Evolutionary conservation across 495 filamentous ascomycete genomes (phyloP).

Genomic region (Cenococcum geophilum): DNA sequence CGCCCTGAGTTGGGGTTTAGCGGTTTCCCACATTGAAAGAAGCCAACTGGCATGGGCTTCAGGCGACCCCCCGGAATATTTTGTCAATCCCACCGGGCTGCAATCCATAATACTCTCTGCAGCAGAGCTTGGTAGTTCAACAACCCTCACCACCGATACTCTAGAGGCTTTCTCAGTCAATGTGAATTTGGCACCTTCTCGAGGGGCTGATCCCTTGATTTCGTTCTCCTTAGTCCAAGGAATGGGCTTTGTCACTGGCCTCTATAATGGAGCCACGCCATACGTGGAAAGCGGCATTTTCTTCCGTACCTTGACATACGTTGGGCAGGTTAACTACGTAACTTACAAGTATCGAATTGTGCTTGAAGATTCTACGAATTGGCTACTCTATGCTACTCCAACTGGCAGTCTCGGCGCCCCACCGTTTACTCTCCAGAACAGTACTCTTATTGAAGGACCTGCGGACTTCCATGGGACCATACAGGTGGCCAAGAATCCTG

Average conservation of each 20-base stretch:
- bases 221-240: slow-evolving; percentile 84
- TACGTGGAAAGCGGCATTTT: slow-evolving; percentile 66
- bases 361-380: slow-evolving; percentile 65
- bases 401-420: slow-evolving; percentile 44
- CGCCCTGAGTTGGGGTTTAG: slow-evolving; percentile 66
- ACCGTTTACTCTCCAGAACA: slow-evolving; percentile 45
- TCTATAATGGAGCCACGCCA: slow-evolving; percentile 67
- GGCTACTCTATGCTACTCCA: slow-evolving; percentile 75
- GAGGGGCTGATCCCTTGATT: slow-evolving; percentile 50
- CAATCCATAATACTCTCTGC: slow-evolving; percentile 77
- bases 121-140: slow-evolving; percentile 55
- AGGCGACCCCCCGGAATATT: slow-evolving; percentile 59
- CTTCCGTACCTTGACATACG: slow-evolving; percentile 61
- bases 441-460: slow-evolving; percentile 46
- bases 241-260: slow-evolving; percentile 76
- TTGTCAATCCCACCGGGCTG: slow-evolving; percentile 74
- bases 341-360: slow-evolving; percentile 72
- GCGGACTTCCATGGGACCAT: slow-evolving; percentile 60
- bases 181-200: slow-evolving; percentile 55
- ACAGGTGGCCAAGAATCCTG: slow-evolving; percentile 71
- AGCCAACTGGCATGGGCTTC: slow-evolving; percentile 58
- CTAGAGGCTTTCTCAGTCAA: slow-evolving; percentile 66
- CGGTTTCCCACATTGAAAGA: slow-evolving; percentile 63
- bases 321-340: slow-evolving; percentile 49
- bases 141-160: slow-evolving; percentile 56